These are phyloP conservation scores for Mrakia blollopis DNA, from an alignment of 768 basidiomycete species.

Conservation along the genomic window DNA sequence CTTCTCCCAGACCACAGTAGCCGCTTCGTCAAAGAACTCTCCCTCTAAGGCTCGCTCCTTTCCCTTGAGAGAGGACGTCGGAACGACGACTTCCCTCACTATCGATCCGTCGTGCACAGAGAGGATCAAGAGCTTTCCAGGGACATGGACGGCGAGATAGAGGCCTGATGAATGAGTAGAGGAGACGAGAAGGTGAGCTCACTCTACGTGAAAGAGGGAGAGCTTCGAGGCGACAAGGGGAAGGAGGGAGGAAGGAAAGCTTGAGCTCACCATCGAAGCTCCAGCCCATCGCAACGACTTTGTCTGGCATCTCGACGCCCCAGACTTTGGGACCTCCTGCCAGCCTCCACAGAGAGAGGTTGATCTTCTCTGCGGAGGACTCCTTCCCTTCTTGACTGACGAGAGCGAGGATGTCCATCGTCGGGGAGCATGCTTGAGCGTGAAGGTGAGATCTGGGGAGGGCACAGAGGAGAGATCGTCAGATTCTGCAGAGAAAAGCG, in stretches of 20 bases:
- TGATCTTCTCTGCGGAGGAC: background rate
- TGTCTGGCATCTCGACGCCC: constrained; percentile 7
- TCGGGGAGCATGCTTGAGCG: constrained; percentile 23
- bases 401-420: constrained; percentile 31
- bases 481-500: background rate
- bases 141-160: constrained; percentile 16
- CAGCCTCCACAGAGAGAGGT: constrained; percentile 10
- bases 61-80: background rate
- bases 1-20: constrained; percentile 10
- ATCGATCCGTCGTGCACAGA: constrained; percentile 20
- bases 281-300: constrained; percentile 25
- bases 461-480: background rate
- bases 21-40: background rate
- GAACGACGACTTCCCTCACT: constrained; percentile 3
- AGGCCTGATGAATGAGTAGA: background rate
- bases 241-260: background rate
- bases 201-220: background rate
- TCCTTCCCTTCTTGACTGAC: constrained; percentile 2
- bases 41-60: background rate
- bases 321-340: constrained; percentile 24
- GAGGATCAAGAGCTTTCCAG: constrained; percentile 7
- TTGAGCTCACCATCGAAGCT: constrained; percentile 28
- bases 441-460: constrained; percentile 22
- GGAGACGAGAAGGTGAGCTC: too few relatives aligned
- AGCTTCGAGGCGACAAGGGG: background rate